A percentile compares a stretch with the other conserved stretches of the same genome.
Evolutionary conservation across 176 grass and related monocot genomes (phyloP).

Genomic region (Oryza rufipogon): DNA sequence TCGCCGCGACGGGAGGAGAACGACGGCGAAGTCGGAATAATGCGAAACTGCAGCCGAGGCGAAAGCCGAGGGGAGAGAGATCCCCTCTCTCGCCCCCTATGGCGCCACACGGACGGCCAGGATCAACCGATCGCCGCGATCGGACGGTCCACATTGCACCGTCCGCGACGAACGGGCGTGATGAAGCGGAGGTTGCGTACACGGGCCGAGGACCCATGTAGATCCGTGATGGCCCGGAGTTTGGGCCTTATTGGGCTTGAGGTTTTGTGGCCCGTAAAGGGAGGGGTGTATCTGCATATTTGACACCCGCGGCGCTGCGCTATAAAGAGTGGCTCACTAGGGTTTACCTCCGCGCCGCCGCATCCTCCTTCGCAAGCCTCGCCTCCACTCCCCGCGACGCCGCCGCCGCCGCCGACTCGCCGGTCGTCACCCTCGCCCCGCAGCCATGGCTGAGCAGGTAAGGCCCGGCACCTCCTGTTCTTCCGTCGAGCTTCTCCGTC

Average conservation of each 20-base stretch:
- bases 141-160: background rate
- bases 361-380: background rate
- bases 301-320: background rate
- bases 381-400: background rate
- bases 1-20: background rate
- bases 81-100: background rate
- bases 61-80: too few species aligned
- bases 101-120: background rate
- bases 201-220: background rate
- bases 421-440: background rate
- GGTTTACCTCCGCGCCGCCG: conserved; percentile 47
- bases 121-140: conserved; percentile 6
- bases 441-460: conserved; percentile 91
- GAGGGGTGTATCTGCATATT: conserved; percentile 25
- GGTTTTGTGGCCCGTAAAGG: background rate
- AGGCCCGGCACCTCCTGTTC: background rate
- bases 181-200: background rate
- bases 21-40: background rate
- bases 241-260: background rate
- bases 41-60: too few species aligned
- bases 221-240: background rate
- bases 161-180: background rate
- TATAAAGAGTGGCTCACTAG: conserved; percentile 49
- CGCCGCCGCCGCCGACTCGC: background rate
- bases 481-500: background rate